These are phyloP conservation scores for Colletotrichum truncatum DNA, from an alignment of 2,329 filamentous ascomycete genomes.

Conservation along the genomic window DNA sequence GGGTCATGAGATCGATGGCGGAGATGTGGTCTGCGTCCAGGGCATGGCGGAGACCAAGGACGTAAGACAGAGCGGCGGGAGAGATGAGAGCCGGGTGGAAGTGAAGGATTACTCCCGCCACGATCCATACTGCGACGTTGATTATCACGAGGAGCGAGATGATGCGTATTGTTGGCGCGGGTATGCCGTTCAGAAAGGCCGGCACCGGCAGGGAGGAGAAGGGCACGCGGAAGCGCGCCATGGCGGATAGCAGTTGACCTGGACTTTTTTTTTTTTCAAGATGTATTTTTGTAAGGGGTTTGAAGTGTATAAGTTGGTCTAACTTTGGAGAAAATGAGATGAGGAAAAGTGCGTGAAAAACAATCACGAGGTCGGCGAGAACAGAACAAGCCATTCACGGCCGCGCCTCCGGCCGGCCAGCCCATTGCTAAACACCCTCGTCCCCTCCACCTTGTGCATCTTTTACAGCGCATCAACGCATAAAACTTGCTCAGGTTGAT, in stretches of 20 bases:
- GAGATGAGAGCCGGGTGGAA: constrained; percentile 73
- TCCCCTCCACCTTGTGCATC: background rate
- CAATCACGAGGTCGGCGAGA: constrained; percentile 4
- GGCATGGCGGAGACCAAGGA: constrained; percentile 91
- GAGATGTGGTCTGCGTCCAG: constrained; percentile 91
- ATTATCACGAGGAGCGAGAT: constrained; percentile 59
- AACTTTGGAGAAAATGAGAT: too few species aligned
- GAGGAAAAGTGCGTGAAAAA: background rate
- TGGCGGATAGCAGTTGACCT: background rate
- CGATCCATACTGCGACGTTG: constrained; percentile 66
- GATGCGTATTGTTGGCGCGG: constrained; percentile 50
- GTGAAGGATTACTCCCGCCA: constrained; percentile 60
- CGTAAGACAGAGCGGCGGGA: constrained; percentile 86
- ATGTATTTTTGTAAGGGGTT: too few species aligned
- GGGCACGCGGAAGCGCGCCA: constrained; percentile 29
- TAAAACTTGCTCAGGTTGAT: background rate
- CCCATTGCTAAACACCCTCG: background rate
- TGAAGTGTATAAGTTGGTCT: too few species aligned
- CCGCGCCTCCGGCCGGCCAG: constrained; percentile 16
- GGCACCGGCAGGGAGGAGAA: constrained; percentile 36
- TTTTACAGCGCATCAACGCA: background rate
- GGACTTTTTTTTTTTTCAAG: too few species aligned
- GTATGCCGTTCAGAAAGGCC: constrained; percentile 38
- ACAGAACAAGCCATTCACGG: background rate
- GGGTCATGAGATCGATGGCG: constrained; percentile 95